These are phyloP conservation scores for Ustilago esculenta DNA, from an alignment of 1,284 basidiomycete species.

Conservation along the genomic window DNA sequence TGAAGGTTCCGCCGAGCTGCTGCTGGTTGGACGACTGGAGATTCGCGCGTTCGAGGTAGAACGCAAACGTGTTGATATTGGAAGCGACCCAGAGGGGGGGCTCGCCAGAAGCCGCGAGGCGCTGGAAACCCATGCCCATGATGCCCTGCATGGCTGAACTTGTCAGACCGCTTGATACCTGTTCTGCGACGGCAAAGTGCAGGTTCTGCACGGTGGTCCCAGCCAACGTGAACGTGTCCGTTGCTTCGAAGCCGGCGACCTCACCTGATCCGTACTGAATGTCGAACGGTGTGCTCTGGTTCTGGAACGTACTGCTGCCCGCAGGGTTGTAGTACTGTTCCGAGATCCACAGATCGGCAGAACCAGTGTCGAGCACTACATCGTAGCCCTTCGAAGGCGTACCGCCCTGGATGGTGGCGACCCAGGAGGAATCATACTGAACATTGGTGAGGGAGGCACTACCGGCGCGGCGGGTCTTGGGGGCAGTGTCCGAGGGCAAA, in stretches of 20 bases:
- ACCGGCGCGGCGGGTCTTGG: constrained; percentile 13
- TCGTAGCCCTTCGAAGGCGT: constrained; percentile 32
- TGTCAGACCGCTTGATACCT: constrained; percentile 28
- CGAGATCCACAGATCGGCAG: constrained; percentile 49
- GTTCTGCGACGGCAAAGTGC: constrained; percentile 54
- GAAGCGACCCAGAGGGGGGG: constrained; percentile 49
- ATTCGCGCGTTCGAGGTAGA: constrained; percentile 49
- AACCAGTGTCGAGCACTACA: constrained; percentile 57
- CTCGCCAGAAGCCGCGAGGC: constrained; percentile 27
- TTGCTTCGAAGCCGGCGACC: constrained; percentile 41
- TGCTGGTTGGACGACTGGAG: constrained; percentile 10
- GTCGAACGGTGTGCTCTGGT: constrained; percentile 31
- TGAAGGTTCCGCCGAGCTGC: constrained; percentile 52
- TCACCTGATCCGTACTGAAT: constrained; percentile 49
- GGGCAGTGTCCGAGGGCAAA: constrained; percentile 7
- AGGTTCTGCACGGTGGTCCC: constrained; percentile 34
- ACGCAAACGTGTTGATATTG: constrained; percentile 42
- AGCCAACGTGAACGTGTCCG: constrained; percentile 39
- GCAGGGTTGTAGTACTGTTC: constrained; percentile 24
- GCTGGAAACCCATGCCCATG: constrained; percentile 55
- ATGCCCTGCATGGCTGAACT: constrained; percentile 44
- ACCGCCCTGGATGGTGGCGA: constrained; percentile 44
- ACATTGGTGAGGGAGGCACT: constrained; percentile 38
- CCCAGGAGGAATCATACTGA: constrained; percentile 52
- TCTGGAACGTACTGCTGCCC: constrained; percentile 31